Conservation (phyloP, 192 early-diverging fungal genomes). For the Mortierella claussenii region DNA sequence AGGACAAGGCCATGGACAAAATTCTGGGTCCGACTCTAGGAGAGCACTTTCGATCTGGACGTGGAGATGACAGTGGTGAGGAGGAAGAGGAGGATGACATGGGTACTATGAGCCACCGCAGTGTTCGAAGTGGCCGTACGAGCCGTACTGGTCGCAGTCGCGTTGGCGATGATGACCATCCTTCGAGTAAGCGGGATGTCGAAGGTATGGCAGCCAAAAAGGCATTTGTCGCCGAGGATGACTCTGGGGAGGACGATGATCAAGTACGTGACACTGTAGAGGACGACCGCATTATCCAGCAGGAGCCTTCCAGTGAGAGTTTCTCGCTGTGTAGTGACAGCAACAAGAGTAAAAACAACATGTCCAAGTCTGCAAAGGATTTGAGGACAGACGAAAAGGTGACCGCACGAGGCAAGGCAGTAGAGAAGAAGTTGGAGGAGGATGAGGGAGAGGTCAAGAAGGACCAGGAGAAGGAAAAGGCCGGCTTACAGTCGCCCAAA, state of each 20-base stretch:
- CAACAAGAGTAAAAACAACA: not conserved
- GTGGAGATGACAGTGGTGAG: conserved; percentile 25
- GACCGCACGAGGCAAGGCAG: conserved; percentile 4
- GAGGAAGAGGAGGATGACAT: conserved; percentile 11
- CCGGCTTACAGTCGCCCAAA: not conserved
- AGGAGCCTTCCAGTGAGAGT: not conserved
- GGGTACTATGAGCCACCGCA: not conserved
- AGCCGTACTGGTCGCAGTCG: not conserved
- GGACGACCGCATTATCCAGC: not conserved
- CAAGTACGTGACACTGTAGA: conserved; percentile 4
- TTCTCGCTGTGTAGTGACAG: not conserved
- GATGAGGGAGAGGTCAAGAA: not conserved
- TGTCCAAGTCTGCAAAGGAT: not conserved
- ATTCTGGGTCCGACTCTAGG: conserved; percentile 38
- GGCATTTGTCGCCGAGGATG: conserved; percentile 15
- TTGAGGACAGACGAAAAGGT: conserved; percentile 25
- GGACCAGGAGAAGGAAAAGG: not conserved
- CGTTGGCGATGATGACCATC: not conserved
- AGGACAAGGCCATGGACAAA: conserved; percentile 44
- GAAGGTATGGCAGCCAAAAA: conserved; percentile 10
- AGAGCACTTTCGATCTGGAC: conserved; percentile 22
- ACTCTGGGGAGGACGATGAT: conserved; percentile 24
- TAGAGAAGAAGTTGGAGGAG: not conserved
- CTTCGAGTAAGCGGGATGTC: not conserved
- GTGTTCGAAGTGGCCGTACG: no score